These are phyloP conservation scores for Radiomyces spectabilis DNA, from an alignment of 192 early-diverging fungal species.

Conservation along the genomic window DNA sequence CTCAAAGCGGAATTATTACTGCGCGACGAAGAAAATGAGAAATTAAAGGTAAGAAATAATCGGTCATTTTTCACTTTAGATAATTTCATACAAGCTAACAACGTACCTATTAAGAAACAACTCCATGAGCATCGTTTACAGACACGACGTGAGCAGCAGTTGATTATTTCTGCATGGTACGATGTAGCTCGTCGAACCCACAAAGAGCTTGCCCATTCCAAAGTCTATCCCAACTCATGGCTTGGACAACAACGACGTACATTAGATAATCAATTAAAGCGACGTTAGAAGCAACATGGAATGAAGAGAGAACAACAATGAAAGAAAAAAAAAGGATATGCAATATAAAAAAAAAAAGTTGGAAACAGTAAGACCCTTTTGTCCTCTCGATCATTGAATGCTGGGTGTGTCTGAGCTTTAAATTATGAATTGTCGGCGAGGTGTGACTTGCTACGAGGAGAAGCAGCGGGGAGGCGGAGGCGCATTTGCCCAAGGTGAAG, in stretches of 20 bases:
- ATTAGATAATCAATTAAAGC: slow-evolving; percentile 48
- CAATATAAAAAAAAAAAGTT: no score
- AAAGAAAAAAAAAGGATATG: no score
- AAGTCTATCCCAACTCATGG: slow-evolving; percentile 56
- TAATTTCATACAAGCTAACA: no score
- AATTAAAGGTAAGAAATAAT: slow-evolving; percentile 19
- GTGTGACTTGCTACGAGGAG: slow-evolving; percentile 1
- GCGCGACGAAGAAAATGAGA: slow-evolving; percentile 38
- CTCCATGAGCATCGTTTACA: slow-evolving; percentile 60
- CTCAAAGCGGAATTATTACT: slow-evolving; percentile 36
- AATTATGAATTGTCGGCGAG: no score
- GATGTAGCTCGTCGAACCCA: slow-evolving; percentile 40
- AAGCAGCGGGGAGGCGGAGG: neutral
- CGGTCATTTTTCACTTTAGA: no score
- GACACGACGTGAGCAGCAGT: slow-evolving; percentile 64
- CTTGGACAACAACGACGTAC: slow-evolving; percentile 63
- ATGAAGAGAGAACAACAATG: neutral
- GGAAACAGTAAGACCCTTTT: no score
- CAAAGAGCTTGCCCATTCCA: slow-evolving; percentile 46
- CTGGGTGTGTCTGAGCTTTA: no score
- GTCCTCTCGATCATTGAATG: no score
- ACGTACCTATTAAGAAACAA: no score
- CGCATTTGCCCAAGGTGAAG: neutral
- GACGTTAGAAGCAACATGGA: slow-evolving; percentile 16
- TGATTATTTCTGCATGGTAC: slow-evolving; percentile 82